Evolutionary conservation across 306 rosid genomes (phyloP), one percentile per base, ranked within the genome.

Genomic region (Quercus berberidifolia): DNA sequence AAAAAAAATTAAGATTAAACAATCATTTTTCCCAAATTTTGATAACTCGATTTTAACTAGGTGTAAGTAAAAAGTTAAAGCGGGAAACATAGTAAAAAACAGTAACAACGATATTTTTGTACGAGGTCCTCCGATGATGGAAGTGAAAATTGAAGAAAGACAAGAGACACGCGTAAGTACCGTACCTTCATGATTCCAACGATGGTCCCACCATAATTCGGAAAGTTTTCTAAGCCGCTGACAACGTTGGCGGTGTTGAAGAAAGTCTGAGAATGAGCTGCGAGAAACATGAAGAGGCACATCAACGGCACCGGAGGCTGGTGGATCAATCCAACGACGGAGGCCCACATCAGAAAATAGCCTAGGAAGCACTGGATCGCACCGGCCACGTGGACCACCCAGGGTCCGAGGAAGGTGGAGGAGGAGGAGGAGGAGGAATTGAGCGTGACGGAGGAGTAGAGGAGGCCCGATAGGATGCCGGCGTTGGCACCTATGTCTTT

Each of bases 401-500:
- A 92, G 0, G 99, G 99, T 12, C 98, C 99, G 35, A 2, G 35
- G 1, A 6, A 74, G 26, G 56, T 19, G 17, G 2, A 21, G 8
- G 23, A 2, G 17, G 2, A 21, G 17, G 2, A 21, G 8, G 23
- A 2, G 17, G 2, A 21, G 6, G 23, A 2, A 33, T 83, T 31
- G 5, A 88, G 82, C 0, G 89, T 69, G 25, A 91, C 94, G 75
- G 92, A 95, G 72, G 97, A 83, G 85, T 87, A 95, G 17, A 91
- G 92, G 49, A 95, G 81, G 30, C 98, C 98, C 19, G 99, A 83
- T 35, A 95, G 83, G 69, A 90, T 30, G 52, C 99, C 99, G 55
- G 87, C 90, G 87, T 91, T 92, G 54, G 92, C 93, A 1, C 97
- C 99, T 57, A 95, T 85, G 85, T 95, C 98, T 20, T 95, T 92